These are phyloP conservation scores for Calamus simplicifolius DNA, from an alignment of 176 grass and related monocot species.

Conservation along the genomic window DNA sequence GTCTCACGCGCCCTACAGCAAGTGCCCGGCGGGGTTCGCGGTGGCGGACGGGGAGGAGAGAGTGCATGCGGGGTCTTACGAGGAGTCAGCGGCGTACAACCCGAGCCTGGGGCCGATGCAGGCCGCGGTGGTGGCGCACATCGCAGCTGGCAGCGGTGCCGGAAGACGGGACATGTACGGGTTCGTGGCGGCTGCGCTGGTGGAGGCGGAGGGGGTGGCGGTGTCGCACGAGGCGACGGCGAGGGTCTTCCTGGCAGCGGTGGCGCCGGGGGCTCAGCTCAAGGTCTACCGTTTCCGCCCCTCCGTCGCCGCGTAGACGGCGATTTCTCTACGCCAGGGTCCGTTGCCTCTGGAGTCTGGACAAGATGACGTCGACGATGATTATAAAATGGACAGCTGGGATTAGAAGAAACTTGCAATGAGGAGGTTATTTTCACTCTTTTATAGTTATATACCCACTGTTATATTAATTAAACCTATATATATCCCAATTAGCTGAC, in stretches of 20 bases:
- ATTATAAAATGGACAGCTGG: no score
- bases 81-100: slow-evolving; percentile 85
- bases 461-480: no score
- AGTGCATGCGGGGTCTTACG: slow-evolving; percentile 62
- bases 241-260: slow-evolving; percentile 60
- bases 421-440: no score
- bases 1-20: slow-evolving; percentile 80
- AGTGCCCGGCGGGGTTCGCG: slow-evolving; percentile 67
- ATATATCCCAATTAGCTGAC: no score
- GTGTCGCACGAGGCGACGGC: slow-evolving; percentile 74
- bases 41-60: slow-evolving; percentile 52
- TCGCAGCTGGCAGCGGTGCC: slow-evolving; percentile 20
- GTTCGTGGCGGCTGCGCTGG: slow-evolving; percentile 58
- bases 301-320: slow-evolving; percentile 9
- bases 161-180: slow-evolving; percentile 9
- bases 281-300: slow-evolving; percentile 66
- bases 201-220: slow-evolving; percentile 51
- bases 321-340: no score
- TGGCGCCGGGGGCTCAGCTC: slow-evolving; percentile 54
- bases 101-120: slow-evolving; percentile 83
- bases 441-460: no score
- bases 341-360: no score
- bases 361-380: no score
- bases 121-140: slow-evolving; percentile 70
- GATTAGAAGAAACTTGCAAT: no score